Conservation (phyloP, 805 yeast species). For the Wickerhamiella siamensis region DNA sequence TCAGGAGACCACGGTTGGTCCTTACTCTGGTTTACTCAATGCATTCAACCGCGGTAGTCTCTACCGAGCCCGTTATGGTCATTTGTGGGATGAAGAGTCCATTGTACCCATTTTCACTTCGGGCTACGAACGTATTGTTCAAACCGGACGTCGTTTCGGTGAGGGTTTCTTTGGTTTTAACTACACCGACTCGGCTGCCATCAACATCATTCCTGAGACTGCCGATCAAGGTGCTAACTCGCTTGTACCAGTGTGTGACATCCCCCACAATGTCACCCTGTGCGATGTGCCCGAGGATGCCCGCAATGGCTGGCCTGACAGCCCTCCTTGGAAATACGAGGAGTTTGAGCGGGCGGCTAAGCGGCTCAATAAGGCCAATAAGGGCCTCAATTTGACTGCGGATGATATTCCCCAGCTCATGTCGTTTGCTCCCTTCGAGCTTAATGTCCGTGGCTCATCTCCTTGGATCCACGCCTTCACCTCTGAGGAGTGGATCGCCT, state of each 20-base stretch:
- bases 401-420: slow-evolving; percentile 31
- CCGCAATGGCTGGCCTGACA: neutral
- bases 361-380: slow-evolving; percentile 17
- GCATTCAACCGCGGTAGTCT: slow-evolving; percentile 36
- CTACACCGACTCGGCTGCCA: slow-evolving; percentile 17
- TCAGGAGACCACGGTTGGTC: slow-evolving; percentile 36
- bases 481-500: slow-evolving; percentile 19
- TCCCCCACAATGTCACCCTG: slow-evolving; percentile 5
- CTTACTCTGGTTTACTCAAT: slow-evolving; percentile 40
- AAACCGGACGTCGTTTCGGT: slow-evolving; percentile 21
- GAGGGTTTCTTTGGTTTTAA: slow-evolving; percentile 20
- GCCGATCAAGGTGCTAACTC: slow-evolving; percentile 17
- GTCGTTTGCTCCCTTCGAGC: slow-evolving; percentile 36
- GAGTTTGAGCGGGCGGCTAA: slow-evolving; percentile 14
- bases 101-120: slow-evolving; percentile 40
- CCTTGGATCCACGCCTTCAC: slow-evolving; percentile 25
- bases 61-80: slow-evolving; percentile 36
- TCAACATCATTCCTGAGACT: slow-evolving; percentile 15
- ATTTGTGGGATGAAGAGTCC: slow-evolving; percentile 29
- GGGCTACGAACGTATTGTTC: slow-evolving; percentile 34
- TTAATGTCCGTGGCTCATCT: slow-evolving; percentile 35
- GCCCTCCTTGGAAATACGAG: slow-evolving; percentile 10
- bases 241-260: slow-evolving; percentile 14
- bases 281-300: slow-evolving; percentile 9
- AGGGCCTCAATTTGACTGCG: slow-evolving; percentile 22